These are phyloP conservation scores for Dicorynia guianensis DNA, from an alignment of 306 rosid species.

Conservation along the genomic window DNA sequence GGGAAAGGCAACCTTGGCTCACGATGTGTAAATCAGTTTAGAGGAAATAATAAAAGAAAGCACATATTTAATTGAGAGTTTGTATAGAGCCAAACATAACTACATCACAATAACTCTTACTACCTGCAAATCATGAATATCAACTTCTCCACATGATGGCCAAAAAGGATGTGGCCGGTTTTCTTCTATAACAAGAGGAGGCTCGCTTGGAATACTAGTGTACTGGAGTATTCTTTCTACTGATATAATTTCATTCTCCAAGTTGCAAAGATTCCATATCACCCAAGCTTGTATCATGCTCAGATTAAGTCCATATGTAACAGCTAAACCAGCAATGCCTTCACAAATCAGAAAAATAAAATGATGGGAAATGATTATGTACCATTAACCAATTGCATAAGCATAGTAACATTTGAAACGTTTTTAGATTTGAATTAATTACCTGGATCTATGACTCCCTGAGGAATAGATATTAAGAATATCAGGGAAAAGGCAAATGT, in stretches of 20 bases:
- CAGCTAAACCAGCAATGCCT: slow-evolving; percentile 89
- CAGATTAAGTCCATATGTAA: slow-evolving; percentile 80
- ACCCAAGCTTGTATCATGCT: slow-evolving; percentile 55
- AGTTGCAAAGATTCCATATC: slow-evolving; percentile 61
- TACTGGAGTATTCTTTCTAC: slow-evolving; percentile 88
- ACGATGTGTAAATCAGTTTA: neutral
- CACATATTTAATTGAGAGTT: neutral
- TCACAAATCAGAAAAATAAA: slow-evolving; percentile 4
- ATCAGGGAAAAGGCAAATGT: slow-evolving; percentile 68
- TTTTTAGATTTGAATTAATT: slow-evolving; percentile 30
- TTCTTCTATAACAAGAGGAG: slow-evolving; percentile 69
- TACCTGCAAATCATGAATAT: slow-evolving; percentile 77
- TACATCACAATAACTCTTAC: neutral
- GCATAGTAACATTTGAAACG: too few species aligned
- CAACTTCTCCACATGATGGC: slow-evolving; percentile 80
- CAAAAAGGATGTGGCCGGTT: slow-evolving; percentile 65
- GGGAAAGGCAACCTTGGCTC: neutral
- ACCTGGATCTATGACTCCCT: slow-evolving; percentile 71
- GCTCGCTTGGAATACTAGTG: slow-evolving; percentile 72
- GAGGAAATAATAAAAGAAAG: neutral
- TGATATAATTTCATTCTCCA: slow-evolving; percentile 87
- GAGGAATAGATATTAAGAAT: slow-evolving; percentile 75
- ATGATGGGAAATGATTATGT: too few species aligned
- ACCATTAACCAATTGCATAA: too few species aligned
- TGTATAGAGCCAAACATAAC: neutral